Evolutionary conservation across 2,329 filamentous ascomycete genomes (phyloP).

Genomic region (Colletotrichum musae): DNA sequence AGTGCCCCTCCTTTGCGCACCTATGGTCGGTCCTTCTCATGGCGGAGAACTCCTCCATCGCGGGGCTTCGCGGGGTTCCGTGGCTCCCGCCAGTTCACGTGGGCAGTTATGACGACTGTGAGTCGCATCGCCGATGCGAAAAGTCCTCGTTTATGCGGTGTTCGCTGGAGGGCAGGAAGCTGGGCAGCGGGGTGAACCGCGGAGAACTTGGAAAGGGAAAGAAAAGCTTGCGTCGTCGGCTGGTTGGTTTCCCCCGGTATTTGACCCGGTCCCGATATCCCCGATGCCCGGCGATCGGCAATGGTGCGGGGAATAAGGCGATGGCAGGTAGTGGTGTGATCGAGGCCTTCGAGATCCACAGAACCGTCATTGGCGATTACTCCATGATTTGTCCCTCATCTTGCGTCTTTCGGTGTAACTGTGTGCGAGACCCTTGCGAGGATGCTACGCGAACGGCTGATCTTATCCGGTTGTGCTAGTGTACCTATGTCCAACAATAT

Average conservation of each 20-base stretch:
- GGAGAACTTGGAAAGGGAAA: not conserved
- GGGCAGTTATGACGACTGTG: conserved; percentile 20
- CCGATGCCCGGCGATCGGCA: conserved; percentile 24
- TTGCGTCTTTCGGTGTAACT: not conserved
- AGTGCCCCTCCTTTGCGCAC: not conserved
- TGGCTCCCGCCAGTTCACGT: not conserved
- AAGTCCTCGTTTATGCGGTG: conserved; percentile 23
- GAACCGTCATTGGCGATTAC: no score
- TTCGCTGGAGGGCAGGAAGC: not conserved
- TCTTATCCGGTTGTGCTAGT: no score
- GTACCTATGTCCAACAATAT: no score
- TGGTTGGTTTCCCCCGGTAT: conserved; percentile 1
- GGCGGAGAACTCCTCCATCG: not conserved
- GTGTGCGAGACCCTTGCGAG: not conserved
- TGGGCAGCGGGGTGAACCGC: conserved; percentile 32
- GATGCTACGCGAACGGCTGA: not conserved
- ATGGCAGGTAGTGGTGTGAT: not conserved
- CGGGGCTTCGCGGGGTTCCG: not conserved
- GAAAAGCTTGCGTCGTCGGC: not conserved
- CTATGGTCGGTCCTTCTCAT: not conserved
- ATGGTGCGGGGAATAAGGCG: conserved; percentile 9
- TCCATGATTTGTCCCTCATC: no score
- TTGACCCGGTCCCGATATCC: conserved; percentile 22
- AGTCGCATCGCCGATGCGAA: not conserved
- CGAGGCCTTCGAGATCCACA: no score